Evolutionary conservation across 1,284 basidiomycete species (phyloP), one percentile per base, ranked within the genome.

Genomic region (Golubevia pallescens): DNA sequence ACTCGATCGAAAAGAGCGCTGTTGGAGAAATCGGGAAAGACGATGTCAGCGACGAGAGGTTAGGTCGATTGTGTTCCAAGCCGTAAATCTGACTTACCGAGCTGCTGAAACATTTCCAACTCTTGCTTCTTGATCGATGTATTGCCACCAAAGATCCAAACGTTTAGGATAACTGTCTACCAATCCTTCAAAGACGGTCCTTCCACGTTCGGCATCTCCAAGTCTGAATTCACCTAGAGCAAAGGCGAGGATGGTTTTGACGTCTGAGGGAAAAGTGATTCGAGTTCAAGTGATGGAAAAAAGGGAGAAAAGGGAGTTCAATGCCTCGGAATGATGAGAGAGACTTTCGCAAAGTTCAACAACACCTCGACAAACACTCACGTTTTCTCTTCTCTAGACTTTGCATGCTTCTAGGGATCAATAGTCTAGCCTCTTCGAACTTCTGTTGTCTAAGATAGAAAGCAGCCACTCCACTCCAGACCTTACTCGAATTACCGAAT

Each of bases 181-280:
- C 64, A 99, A 93, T 48, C 96, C 97, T 85, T 99, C 97, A 70
- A 97, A 99, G 63, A 99, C 89, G 0, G 96, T 98, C 81, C 93
- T 92, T 20, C 95, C 97, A 58, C 96, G 90, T 86, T 99, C 97
- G 1, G 93, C 88, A 72, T 98, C 95, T 13, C 95, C 97, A 34
- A 93, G 87, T 86, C 93, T 95, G 87, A 97, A 99, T 86, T 99
- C 97, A 38, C 97, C 88, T 78, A 97, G 92, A 0, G 95, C 95
- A 84, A 98, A 97, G 78, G 92, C 93, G 53, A 93, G 92, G 71
- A 98, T 95, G 0, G 93, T 95, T 87, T 95, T 94, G 73, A 99
- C 88, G 86, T 99, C 95, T 97, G 3, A 38, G 34, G 10, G 34
- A 38, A 38, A 38, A 38, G 5, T n/a, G n/a, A n/a, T n/a, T n/a